Base-by-base conservation (phyloP, 2,329 filamentous ascomycete species). In the Aaosphaeria arxii region DNA sequence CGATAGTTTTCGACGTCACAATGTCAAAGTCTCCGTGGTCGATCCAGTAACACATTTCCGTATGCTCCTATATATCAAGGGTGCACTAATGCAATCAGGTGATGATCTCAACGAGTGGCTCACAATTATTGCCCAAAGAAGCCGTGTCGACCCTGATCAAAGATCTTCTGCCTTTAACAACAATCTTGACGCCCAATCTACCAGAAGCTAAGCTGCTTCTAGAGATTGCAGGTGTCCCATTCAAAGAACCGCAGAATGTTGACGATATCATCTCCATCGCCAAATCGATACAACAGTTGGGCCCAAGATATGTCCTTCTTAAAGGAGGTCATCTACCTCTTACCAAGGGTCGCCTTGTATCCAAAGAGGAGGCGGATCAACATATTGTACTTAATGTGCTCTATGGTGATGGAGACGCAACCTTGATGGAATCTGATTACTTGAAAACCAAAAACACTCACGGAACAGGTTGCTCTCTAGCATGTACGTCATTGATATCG, bases 281-380 rank as follows among this genome's bases (percentile, higher is more conserved):
- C 1, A 82, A 80, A 52, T 73, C 74, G 9, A 76, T 96, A 6
- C 81, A 84, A 36, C 66, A 70, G 1, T 74, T 95, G 0, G 91
- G 91, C 0, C 86, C 91, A 0, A 80, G 82, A 54, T 91, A 87
- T 74, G 87, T 96, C 30, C 78, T 97, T 7, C 76, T 96, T 49
- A 97, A 97, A 71, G 92, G 92, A 39, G 92, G 92, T 0, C 94
- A 97, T 71, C 70, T 87, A n/a, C 91, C 92, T 1, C 80, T 97
- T 54, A 84, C 79, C 5, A 77, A 75, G 43, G 81, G 86, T 42
- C 77, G 83, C 24, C 76, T 75, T 5, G 78, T 81, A 0, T 86
- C 89, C 0, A 75, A 71, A 40, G 73, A 67, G 1, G 76, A 83
- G 1, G 77, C 77, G 6, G 84, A 91, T 44, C 81, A 76, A 43